phyloP scores from a whole-genome alignment of 768 basidiomycete genomes.

The Phlegmacium glaucopus region DNA sequence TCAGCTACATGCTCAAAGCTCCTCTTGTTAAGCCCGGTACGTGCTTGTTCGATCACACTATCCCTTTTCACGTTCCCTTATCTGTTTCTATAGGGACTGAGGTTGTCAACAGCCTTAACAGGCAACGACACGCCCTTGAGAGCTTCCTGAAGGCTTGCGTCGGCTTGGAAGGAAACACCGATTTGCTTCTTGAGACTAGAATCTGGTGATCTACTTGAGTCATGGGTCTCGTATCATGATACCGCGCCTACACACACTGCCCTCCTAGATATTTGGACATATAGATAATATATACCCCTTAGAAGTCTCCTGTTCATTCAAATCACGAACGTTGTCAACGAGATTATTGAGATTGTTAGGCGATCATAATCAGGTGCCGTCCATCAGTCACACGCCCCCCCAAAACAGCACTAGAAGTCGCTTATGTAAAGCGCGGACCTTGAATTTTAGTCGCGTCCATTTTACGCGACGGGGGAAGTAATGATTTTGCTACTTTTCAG shows the following conservation, averaged over 20 bases:
- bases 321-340: too few species aligned
- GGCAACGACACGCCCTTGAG: slow-evolving; percentile 94
- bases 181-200: slow-evolving; percentile 83
- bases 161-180: slow-evolving; percentile 78
- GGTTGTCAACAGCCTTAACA: slow-evolving; percentile 92
- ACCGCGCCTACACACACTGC: too few species aligned
- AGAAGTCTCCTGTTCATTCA: too few species aligned
- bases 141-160: slow-evolving; percentile 93
- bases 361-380: too few species aligned
- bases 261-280: background rate
- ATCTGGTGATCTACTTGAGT: slow-evolving; percentile 62
- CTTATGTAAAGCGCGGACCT: too few species aligned
- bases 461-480: too few species aligned
- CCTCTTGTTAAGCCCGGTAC: slow-evolving; percentile 91
- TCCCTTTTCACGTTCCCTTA: background rate
- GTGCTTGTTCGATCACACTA: slow-evolving; percentile 9
- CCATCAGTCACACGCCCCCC: too few species aligned
- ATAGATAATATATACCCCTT: background rate
- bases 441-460: too few species aligned
- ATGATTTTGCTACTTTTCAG: too few species aligned
- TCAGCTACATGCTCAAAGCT: slow-evolving; percentile 97
- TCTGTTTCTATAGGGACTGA: slow-evolving; percentile 53
- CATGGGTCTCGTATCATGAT: background rate
- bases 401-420: too few species aligned
- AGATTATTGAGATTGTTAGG: too few species aligned